A percentile compares a stretch with the other conserved stretches of the same genome.
phyloP scores from a whole-genome alignment of 2,329 filamentous ascomycete species.

The Cercospora sp. region DNA sequence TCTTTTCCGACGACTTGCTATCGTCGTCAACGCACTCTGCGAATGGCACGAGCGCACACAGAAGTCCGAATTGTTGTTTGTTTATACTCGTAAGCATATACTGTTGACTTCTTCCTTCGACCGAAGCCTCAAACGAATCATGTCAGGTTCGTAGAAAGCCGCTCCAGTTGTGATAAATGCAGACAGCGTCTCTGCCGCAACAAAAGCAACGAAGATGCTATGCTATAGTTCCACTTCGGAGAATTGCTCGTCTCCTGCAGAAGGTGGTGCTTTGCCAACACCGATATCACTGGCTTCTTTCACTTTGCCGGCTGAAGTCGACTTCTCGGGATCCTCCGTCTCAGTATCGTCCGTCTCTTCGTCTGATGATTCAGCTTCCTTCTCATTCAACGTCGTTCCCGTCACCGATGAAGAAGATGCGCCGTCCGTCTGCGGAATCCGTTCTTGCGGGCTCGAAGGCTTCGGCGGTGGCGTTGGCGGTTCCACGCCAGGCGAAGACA shows the following conservation, averaged over 20 bases:
- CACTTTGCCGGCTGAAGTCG: slow-evolving; percentile 24
- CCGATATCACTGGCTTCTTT: slow-evolving; percentile 23
- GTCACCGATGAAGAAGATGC: slow-evolving; percentile 11
- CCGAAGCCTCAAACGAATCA: not conserved
- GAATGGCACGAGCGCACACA: no score
- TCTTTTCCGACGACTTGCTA: not conserved
- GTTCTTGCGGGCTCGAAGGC: slow-evolving; percentile 14
- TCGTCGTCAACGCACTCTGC: not conserved
- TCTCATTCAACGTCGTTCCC: slow-evolving; percentile 34
- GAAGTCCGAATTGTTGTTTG: not conserved
- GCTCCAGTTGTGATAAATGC: not conserved
- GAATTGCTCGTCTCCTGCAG: slow-evolving; percentile 31
- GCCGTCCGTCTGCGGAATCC: slow-evolving; percentile 31
- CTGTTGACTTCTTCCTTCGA: not conserved
- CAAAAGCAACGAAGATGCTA: not conserved
- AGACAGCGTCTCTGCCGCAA: not conserved
- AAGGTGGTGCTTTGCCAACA: slow-evolving; percentile 6
- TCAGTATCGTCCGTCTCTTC: slow-evolving; percentile 30
- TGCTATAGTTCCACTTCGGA: slow-evolving; percentile 32
- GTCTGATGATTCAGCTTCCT: slow-evolving; percentile 27
- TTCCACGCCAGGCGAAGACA: slow-evolving; percentile 18
- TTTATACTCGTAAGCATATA: not conserved
- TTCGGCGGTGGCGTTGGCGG: slow-evolving; percentile 36
- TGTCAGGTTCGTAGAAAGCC: not conserved
- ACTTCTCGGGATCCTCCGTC: slow-evolving; percentile 31